A percentile compares a stretch with the other conserved stretches of the same genome.
phyloP scores from a whole-genome alignment of 345 rosid genomes.

The Eucalyptus pumila region DNA sequence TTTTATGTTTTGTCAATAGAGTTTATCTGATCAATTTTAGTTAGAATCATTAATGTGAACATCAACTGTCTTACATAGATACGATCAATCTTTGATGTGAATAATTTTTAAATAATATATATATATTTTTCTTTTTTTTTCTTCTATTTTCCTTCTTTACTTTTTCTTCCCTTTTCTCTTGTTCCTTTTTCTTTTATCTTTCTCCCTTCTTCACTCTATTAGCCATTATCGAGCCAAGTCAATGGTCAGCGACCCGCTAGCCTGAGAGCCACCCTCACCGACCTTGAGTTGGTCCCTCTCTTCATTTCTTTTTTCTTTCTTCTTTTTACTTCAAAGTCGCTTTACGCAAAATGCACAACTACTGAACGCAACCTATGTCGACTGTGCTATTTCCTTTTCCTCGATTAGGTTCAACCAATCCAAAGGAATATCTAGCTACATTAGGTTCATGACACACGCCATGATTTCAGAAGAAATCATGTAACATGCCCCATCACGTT shows the following conservation, averaged over 20 bases:
- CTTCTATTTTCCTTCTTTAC: background rate
- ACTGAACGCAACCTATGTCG: background rate
- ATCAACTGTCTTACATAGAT: accelerated
- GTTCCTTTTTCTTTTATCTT: background rate
- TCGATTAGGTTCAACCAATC: too few species aligned
- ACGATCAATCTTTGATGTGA: accelerated
- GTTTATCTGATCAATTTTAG: background rate
- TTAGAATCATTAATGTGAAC: background rate
- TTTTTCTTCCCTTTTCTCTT: background rate
- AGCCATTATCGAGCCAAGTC: background rate
- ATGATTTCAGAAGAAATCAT: background rate
- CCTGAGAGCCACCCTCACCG: too few species aligned
- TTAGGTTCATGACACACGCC: background rate
- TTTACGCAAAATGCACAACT: background rate
- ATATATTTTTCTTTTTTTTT: background rate
- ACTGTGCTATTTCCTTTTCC: background rate
- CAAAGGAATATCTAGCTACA: background rate
- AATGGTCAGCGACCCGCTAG: too few species aligned
- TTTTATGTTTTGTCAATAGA: background rate
- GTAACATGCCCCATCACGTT: background rate
- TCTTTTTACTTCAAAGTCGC: background rate
- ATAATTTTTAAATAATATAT: background rate
- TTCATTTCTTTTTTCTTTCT: background rate
- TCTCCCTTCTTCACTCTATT: background rate
- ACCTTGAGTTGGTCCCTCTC: background rate